These are phyloP conservation scores for Atalantia buxifolia DNA, from an alignment of 345 rosid genomes.

Conservation along the genomic window DNA sequence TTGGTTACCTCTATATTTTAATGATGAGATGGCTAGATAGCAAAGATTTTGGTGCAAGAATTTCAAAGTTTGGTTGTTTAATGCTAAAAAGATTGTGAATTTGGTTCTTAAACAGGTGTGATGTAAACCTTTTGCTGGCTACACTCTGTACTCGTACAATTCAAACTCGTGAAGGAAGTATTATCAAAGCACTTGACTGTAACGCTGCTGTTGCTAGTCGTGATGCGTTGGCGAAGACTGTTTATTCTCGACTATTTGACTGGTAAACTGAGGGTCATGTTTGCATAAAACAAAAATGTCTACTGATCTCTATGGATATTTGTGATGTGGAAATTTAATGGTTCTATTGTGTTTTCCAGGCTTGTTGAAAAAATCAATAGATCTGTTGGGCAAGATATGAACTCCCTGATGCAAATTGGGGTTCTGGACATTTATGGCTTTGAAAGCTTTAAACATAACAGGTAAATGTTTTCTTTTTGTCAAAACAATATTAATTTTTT, in stretches of 20 bases:
- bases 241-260: constrained; percentile 91
- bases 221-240: constrained; percentile 94
- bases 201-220: constrained; percentile 93
- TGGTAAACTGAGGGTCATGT: constrained; percentile 49
- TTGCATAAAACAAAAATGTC: constrained; percentile 2
- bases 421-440: constrained; percentile 98
- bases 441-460: constrained; percentile 88
- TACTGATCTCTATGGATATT: neutral
- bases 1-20: neutral
- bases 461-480: constrained; percentile 35
- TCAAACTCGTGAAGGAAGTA: constrained; percentile 93
- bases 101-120: constrained; percentile 58
- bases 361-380: constrained; percentile 88
- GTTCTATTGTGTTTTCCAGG: constrained; percentile 43
- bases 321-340: neutral
- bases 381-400: constrained; percentile 88
- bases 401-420: constrained; percentile 76
- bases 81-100: neutral
- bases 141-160: constrained; percentile 85
- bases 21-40: neutral
- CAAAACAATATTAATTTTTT: neutral
- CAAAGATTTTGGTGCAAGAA: neutral
- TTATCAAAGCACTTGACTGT: constrained; percentile 85
- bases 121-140: constrained; percentile 69
- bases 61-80: neutral